Evolutionary conservation across 176 grass and related monocot species (phyloP).

Genomic region (Otatea glauca): DNA sequence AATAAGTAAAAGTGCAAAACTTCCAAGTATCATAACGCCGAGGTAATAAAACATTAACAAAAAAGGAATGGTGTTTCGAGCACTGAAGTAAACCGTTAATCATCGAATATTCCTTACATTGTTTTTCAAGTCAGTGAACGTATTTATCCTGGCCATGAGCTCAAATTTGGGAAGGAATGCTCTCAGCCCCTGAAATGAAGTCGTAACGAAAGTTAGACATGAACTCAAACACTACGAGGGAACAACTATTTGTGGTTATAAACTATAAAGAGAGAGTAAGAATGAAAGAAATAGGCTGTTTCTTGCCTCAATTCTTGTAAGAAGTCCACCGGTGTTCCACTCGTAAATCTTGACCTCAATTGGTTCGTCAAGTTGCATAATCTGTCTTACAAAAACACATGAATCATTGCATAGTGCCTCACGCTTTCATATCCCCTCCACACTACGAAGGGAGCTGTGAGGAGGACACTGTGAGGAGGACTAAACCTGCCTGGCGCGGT

Average conservation of each 20-base stretch:
- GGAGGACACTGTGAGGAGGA: slow-evolving; percentile 37
- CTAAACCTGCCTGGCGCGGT: slow-evolving; percentile 80
- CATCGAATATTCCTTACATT: slow-evolving; percentile 58
- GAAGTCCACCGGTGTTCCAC: slow-evolving; percentile 88
- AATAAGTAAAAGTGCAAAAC: not conserved
- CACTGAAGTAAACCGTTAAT: not conserved
- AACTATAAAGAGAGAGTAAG: too few relatives aligned
- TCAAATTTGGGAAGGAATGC: slow-evolving; percentile 91
- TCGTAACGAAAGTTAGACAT: slow-evolving; percentile 8
- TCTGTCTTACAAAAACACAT: slow-evolving; percentile 55
- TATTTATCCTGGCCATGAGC: slow-evolving; percentile 70
- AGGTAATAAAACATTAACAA: not conserved
- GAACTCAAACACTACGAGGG: slow-evolving; percentile 16
- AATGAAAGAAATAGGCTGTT: not conserved
- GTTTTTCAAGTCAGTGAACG: slow-evolving; percentile 77
- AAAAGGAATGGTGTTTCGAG: not conserved
- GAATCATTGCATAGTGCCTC: slow-evolving; percentile 25
- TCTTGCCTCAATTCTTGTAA: slow-evolving; percentile 83
- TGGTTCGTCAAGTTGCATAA: slow-evolving; percentile 85
- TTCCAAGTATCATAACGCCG: not conserved
- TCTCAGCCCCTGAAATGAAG: slow-evolving; percentile 77
- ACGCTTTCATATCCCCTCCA: not conserved
- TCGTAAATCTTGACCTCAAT: slow-evolving; percentile 83
- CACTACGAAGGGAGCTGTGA: not conserved
- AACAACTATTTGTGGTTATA: not conserved